Evolutionary conservation across 2,329 filamentous ascomycete genomes (phyloP).

Genomic region (Trichophyton simii): DNA sequence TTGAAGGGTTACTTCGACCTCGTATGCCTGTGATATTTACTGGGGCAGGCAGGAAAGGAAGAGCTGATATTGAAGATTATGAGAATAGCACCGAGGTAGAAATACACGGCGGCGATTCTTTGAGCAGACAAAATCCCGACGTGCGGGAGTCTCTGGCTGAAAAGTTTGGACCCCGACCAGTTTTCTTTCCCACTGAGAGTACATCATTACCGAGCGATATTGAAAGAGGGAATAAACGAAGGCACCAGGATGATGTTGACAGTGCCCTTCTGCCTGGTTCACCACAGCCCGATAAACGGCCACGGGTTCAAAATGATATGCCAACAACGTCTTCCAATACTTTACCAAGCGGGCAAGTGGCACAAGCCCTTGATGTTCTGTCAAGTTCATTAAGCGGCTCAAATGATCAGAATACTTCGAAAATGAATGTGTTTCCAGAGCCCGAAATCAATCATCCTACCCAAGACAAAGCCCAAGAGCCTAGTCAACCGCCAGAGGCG

Average conservation of each 20-base stretch:
- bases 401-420: not conserved
- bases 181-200: slow-evolving; percentile 9
- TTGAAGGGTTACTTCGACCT: slow-evolving; percentile 56
- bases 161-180: slow-evolving; percentile 16
- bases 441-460: not conserved
- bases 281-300: not conserved
- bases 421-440: not conserved
- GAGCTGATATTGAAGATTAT: slow-evolving; percentile 16
- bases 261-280: not conserved
- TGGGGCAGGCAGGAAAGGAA: slow-evolving; percentile 19
- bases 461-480: not conserved
- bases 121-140: not conserved
- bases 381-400: not conserved
- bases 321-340: not conserved
- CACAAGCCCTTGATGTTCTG: not conserved
- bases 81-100: slow-evolving; percentile 18
- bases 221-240: not conserved
- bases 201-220: not conserved
- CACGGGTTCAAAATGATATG: not conserved
- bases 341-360: not conserved
- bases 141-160: not conserved
- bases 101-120: not conserved
- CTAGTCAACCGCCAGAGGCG: not conserved
- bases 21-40: slow-evolving; percentile 37
- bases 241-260: not conserved